These are phyloP conservation scores for Suillus variegatus DNA, from an alignment of 768 basidiomycete species.

Conservation along the genomic window DNA sequence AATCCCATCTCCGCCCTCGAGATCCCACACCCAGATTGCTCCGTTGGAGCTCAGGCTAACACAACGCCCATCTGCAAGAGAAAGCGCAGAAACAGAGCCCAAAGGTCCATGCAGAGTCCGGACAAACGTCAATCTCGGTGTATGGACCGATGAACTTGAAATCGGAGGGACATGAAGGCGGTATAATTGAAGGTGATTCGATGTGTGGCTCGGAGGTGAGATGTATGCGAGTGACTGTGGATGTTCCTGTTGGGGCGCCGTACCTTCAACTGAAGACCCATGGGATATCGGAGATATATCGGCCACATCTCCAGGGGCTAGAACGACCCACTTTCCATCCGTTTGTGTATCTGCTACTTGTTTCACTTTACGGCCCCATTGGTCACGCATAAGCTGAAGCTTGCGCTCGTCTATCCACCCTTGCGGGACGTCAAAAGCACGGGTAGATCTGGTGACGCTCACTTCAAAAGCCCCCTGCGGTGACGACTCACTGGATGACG, in stretches of 20 bases:
- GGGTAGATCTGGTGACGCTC: constrained; percentile 58
- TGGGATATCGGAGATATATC: constrained; percentile 16
- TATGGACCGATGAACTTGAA: constrained; percentile 49
- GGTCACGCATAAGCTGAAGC: constrained; percentile 63
- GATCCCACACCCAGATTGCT: constrained; percentile 85
- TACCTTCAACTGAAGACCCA: constrained; percentile 18
- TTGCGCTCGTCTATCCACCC: constrained; percentile 73
- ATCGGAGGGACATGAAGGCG: constrained; percentile 62
- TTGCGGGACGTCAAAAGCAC: constrained; percentile 69
- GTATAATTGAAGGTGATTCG: constrained; percentile 70
- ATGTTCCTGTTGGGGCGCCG: constrained; percentile 27
- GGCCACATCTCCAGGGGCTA: constrained; percentile 55
- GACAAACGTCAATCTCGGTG: constrained; percentile 70
- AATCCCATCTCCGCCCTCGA: constrained; percentile 54
- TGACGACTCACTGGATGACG: constrained; percentile 15
- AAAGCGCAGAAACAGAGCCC: constrained; percentile 64
- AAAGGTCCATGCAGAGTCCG: constrained; percentile 71
- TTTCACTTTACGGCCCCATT: constrained; percentile 76
- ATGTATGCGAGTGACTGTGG: constrained; percentile 21
- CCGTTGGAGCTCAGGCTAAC: constrained; percentile 74
- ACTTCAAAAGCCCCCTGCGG: constrained; percentile 45
- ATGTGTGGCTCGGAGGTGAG: constrained; percentile 43
- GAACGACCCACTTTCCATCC: constrained; percentile 84
- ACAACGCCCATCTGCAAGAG: constrained; percentile 81
- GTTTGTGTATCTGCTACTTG: constrained; percentile 75